phyloP scores from a whole-genome alignment of 176 grass and related monocot genomes.

The Aegilops tauschii region DNA sequence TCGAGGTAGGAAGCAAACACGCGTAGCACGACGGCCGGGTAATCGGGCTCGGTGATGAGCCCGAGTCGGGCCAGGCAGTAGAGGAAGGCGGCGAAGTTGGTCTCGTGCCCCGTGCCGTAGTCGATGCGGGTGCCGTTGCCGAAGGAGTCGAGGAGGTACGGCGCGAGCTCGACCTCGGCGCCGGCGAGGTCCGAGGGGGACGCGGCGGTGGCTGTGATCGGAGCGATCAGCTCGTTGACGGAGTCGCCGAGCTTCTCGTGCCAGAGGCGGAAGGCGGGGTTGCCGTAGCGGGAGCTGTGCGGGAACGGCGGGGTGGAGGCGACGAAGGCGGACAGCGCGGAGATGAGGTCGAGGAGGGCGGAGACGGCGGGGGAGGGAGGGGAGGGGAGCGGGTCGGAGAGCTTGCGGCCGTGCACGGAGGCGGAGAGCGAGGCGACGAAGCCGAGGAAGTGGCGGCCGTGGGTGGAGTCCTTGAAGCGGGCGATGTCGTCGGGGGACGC shows the following conservation, averaged over 20 bases:
- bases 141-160: conserved; percentile 90
- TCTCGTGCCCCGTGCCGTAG: conserved; percentile 80
- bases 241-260: conserved; percentile 60
- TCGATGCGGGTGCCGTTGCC: conserved; percentile 84
- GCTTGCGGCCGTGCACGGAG: conserved; percentile 67
- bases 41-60: conserved; percentile 65
- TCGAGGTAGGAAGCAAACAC: conserved; percentile 63
- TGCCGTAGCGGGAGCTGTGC: conserved; percentile 78
- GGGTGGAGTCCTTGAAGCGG: conserved; percentile 59
- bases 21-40: conserved; percentile 51
- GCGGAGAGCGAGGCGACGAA: conserved; percentile 79
- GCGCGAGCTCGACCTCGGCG: conserved; percentile 64
- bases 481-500: conserved; percentile 53
- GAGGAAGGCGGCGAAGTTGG: conserved; percentile 87
- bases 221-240: conserved; percentile 37
- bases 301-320: conserved; percentile 61
- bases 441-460: conserved; percentile 74
- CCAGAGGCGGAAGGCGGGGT: conserved; percentile 87
- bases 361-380: conserved; percentile 48
- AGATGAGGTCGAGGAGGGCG: conserved; percentile 57
- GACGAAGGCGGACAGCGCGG: conserved; percentile 47
- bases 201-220: conserved; percentile 36
- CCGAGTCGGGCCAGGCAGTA: conserved; percentile 89
- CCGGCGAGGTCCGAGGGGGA: conserved; percentile 35
- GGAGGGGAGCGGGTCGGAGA: conserved; percentile 62